These are phyloP conservation scores for Backusella sp. DNA, from an alignment of 192 early-diverging fungal genomes.

Conservation along the genomic window DNA sequence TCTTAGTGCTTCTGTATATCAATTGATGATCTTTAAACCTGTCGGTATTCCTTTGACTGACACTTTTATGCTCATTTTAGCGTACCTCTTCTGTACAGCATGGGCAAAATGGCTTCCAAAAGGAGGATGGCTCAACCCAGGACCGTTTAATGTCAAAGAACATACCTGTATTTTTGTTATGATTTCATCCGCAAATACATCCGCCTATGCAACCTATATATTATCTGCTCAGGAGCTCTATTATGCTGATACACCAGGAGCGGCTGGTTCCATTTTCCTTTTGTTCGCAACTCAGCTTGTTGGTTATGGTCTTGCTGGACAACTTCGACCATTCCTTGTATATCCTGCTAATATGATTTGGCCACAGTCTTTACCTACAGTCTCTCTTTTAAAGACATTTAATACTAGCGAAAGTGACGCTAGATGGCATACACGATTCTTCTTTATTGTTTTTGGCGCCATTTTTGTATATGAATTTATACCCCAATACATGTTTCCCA, in stretches of 20 bases:
- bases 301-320: conserved; percentile 56
- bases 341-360: conserved; percentile 54
- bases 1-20: conserved; percentile 60
- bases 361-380: conserved; percentile 46
- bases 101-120: conserved; percentile 60
- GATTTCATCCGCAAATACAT: conserved; percentile 61
- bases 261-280: conserved; percentile 34
- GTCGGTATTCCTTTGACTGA: conserved; percentile 65
- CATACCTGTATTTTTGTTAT: conserved; percentile 49
- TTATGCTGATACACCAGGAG: conserved; percentile 61
- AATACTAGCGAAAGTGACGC: conserved; percentile 16
- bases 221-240: conserved; percentile 67
- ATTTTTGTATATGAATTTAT: conserved; percentile 36
- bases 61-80: conserved; percentile 69
- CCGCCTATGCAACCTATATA: conserved; percentile 70
- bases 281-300: conserved; percentile 47
- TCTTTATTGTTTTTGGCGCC: conserved; percentile 29
- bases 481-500: conserved; percentile 40
- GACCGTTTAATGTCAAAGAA: conserved; percentile 35
- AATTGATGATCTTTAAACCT: conserved; percentile 80
- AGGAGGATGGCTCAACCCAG: conserved; percentile 42
- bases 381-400: conserved; percentile 46
- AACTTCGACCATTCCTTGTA: conserved; percentile 50
- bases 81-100: conserved; percentile 68
- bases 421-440: conserved; percentile 22